Conservation (phyloP, 169 alveolate genomes). For the Plasmodium chabaudi region DNA sequence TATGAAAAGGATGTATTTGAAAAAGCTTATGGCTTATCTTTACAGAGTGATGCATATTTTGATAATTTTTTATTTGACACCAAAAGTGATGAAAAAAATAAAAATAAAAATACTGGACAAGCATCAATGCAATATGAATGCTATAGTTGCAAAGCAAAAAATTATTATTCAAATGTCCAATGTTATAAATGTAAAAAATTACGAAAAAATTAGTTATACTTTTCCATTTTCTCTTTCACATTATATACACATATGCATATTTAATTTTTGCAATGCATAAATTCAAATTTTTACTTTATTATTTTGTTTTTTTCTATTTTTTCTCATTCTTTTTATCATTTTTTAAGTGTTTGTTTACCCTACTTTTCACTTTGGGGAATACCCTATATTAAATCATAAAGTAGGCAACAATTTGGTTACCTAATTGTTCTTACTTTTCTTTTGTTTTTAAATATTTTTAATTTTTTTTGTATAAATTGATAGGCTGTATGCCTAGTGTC, state of each 20-base stretch:
- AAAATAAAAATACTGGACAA: background rate
- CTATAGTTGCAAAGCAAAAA: conserved; percentile 60
- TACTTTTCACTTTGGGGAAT: too few relatives aligned
- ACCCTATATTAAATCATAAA: too few relatives aligned
- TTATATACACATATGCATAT: background rate
- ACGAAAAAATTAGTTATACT: conserved; percentile 4
- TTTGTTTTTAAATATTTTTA: too few relatives aligned
- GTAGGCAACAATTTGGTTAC: too few relatives aligned
- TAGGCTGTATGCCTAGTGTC: too few relatives aligned
- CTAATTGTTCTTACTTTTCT: too few relatives aligned
- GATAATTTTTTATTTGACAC: conserved; percentile 44
- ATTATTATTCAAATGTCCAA: conserved; percentile 50
- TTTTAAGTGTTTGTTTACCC: too few relatives aligned
- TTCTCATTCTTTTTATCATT: too few relatives aligned
- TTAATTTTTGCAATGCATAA: too few relatives aligned
- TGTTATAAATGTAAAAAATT: conserved; percentile 59
- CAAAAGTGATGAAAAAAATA: background rate
- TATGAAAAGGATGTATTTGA: conserved; percentile 69
- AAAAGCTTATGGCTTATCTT: conserved; percentile 54
- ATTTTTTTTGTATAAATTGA: too few relatives aligned
- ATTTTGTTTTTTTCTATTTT: too few relatives aligned
- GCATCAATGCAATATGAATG: conserved; percentile 29
- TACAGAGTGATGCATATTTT: conserved; percentile 8
- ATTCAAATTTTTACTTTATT: too few relatives aligned
- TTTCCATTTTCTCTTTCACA: background rate